Percentiles rank a stretch among this genome's conserved stretches.
Conservation (phyloP, 106 monocot species). For the Amphibolis antarctica region DNA sequence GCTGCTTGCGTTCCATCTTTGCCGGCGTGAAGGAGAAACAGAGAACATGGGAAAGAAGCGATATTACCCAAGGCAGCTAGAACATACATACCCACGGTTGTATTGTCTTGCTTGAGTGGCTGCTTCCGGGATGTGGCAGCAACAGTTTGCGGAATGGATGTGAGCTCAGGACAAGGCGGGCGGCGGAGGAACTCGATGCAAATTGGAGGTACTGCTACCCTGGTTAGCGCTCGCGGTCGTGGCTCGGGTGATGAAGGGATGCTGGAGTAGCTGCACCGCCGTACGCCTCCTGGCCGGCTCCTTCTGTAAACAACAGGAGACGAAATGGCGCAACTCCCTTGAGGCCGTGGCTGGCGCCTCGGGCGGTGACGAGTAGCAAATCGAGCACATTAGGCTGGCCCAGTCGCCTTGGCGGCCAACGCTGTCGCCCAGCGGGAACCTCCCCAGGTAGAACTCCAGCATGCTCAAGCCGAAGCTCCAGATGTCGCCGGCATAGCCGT, state of each 20-base stretch:
- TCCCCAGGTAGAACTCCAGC: conserved; percentile 76
- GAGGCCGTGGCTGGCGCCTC: conserved; percentile 10
- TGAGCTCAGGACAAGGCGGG: background rate
- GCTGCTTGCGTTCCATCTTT: no score
- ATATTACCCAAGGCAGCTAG: no score
- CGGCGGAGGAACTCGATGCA: background rate
- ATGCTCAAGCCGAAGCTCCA: conserved; percentile 90
- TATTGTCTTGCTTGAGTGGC: background rate
- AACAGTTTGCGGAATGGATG: background rate
- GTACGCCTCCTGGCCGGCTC: conserved; percentile 9
- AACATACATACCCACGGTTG: no score
- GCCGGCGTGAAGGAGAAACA: no score
- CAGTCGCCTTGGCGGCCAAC: conserved; percentile 62
- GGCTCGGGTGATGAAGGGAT: conserved; percentile 9
- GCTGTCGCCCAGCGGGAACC: conserved; percentile 61
- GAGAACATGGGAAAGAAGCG: no score
- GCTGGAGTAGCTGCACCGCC: conserved; percentile 5
- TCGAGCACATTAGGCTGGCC: conserved; percentile 57
- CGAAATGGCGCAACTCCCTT: conserved; percentile 4
- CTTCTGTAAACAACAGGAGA: conserved; percentile 11
- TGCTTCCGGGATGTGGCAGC: no score
- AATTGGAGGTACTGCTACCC: background rate
- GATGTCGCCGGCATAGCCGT: conserved; percentile 78
- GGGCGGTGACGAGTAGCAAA: conserved; percentile 11
- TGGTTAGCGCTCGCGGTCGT: background rate